Evolutionary conservation across 169 alveolate species (phyloP).

Genomic region (Cryptosporidium viatorum): DNA sequence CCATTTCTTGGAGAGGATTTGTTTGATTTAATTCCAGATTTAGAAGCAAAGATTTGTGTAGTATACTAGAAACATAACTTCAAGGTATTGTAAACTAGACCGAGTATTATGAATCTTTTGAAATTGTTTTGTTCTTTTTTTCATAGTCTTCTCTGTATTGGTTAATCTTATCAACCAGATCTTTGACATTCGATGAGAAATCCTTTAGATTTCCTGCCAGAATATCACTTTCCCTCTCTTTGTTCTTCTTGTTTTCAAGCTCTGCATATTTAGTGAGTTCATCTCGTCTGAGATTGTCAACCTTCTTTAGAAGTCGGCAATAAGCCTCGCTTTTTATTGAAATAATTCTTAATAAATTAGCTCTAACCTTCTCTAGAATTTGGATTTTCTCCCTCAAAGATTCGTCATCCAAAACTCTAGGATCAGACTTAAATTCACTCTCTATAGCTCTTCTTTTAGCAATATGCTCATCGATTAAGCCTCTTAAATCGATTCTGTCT

Average conservation of each 20-base stretch:
- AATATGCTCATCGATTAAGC: conserved; percentile 19
- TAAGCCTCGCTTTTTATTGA: conserved; percentile 13
- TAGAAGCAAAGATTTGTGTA: not conserved
- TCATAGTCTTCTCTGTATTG: conserved; percentile 17
- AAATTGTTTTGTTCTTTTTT: not conserved
- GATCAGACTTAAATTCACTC: not conserved
- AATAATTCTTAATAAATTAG: conserved; percentile 10
- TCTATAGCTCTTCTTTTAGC: conserved; percentile 10
- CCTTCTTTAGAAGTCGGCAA: not conserved
- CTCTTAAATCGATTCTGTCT: conserved; percentile 29
- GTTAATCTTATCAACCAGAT: conserved; percentile 1
- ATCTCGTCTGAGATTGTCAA: not conserved
- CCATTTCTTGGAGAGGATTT: not conserved
- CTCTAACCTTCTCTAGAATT: conserved; percentile 13
- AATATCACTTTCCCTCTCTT: not conserved
- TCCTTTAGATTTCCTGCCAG: not conserved
- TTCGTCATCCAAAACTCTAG: not conserved
- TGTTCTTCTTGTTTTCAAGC: not conserved
- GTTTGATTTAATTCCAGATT: not conserved
- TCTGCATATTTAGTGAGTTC: not conserved
- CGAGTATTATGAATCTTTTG: not conserved
- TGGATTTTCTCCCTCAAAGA: conserved; percentile 14
- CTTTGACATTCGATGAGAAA: not conserved
- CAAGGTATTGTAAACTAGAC: conserved; percentile 14
- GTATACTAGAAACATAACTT: not conserved